phyloP scores from a whole-genome alignment of 1,284 basidiomycete genomes.

The Thelephora terrestris region DNA sequence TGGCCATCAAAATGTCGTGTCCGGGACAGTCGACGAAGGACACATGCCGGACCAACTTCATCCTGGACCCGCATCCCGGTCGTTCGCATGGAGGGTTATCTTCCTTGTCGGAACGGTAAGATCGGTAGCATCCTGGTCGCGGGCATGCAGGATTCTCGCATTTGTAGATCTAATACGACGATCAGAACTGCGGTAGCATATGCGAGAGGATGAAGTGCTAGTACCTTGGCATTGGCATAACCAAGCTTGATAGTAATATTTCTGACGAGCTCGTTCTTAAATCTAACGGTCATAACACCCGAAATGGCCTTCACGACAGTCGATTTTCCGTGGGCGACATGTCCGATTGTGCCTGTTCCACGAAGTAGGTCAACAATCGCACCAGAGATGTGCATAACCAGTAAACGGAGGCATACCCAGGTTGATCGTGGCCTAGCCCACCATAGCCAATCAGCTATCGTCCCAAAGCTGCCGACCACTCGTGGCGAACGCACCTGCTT shows the following conservation, averaged over 20 bases:
- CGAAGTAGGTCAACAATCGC: conserved; percentile 5
- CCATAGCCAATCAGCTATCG: not conserved
- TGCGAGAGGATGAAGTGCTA: conserved; percentile 16
- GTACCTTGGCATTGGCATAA: conserved; percentile 95
- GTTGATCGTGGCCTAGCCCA: conserved; percentile 70
- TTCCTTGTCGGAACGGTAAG: conserved; percentile 92
- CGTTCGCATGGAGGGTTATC: conserved; percentile 89
- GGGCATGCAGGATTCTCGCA: conserved; percentile 92
- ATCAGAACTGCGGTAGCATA: conserved; percentile 6
- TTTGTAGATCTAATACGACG: conserved; percentile 80
- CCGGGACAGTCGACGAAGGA: conserved; percentile 97
- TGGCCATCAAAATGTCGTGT: conserved; percentile 98
- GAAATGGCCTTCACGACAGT: conserved; percentile 99
- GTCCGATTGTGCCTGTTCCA: conserved; percentile 78
- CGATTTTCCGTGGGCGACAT: conserved; percentile 98
- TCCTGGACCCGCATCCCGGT: conserved; percentile 81
- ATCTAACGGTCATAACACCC: conserved; percentile 97
- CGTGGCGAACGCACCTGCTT: conserved; percentile 70
- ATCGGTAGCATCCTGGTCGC: conserved; percentile 88
- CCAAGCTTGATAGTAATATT: conserved; percentile 99
- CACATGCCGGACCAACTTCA: conserved; percentile 90
- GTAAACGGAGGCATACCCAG: conserved; percentile 37
- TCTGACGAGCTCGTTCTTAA: conserved; percentile 97
- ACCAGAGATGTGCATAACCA: conserved; percentile 10
- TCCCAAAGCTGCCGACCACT: not conserved